Percentiles rank a stretch among this genome's conserved stretches.
These are phyloP conservation scores for Ophiocordyceps camponoti-rufipedis DNA, from an alignment of 2,329 filamentous ascomycete species.

Conservation along the genomic window DNA sequence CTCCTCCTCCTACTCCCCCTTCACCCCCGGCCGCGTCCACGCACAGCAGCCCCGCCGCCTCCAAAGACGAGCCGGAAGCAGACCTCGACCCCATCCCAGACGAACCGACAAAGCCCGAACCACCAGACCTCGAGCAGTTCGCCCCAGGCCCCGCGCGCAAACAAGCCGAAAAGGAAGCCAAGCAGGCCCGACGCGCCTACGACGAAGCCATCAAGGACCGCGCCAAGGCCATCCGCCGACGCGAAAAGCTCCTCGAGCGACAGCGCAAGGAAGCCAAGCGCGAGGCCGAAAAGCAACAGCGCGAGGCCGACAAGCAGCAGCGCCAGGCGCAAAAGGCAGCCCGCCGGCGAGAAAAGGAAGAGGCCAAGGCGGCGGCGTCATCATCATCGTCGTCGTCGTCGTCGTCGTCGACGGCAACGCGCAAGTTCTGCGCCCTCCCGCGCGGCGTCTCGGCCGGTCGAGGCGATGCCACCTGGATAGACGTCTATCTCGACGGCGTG, in stretches of 20 bases:
- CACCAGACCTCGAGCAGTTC: conserved; percentile 36
- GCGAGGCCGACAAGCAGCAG: conserved; percentile 20
- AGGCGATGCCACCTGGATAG: conserved; percentile 55
- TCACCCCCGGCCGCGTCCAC: background rate
- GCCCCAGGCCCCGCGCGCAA: conserved; percentile 42
- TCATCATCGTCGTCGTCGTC: background rate
- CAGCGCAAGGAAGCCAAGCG: conserved; percentile 25
- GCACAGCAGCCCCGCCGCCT: background rate
- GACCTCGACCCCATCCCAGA: conserved; percentile 25
- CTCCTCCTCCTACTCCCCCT: background rate
- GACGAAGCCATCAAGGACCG: conserved; percentile 48
- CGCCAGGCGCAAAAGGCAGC: conserved; percentile 22
- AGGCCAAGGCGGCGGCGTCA: background rate
- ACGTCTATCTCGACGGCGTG: conserved; percentile 63
- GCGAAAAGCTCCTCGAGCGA: conserved; percentile 40
- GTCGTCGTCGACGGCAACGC: conserved; percentile 25
- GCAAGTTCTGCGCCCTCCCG: conserved; percentile 67
- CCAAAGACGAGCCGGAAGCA: conserved; percentile 1
- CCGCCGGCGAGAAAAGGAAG: conserved; percentile 11
- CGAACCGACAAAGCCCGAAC: conserved; percentile 24
- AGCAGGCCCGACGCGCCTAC: conserved; percentile 43
- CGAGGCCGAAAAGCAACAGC: conserved; percentile 20
- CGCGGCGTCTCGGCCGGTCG: conserved; percentile 27
- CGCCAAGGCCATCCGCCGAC: conserved; percentile 43
- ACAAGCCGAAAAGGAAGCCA: conserved; percentile 49